Evolutionary conservation across 1,139 yeast species (phyloP).

Genomic region (Suhomyces bokatorum): DNA sequence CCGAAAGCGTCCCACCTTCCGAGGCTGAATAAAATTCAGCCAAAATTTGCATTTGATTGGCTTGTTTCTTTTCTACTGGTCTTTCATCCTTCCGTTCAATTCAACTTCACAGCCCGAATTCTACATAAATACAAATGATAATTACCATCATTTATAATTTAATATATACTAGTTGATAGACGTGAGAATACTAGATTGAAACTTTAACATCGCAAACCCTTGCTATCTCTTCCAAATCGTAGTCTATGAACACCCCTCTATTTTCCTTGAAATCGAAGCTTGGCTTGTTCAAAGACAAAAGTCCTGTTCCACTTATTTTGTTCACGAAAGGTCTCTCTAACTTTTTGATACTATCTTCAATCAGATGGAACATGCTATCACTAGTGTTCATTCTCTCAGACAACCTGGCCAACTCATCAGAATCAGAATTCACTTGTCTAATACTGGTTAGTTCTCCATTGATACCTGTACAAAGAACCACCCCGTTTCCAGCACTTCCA

Average conservation of each 20-base stretch:
- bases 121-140: background rate
- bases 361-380: slow-evolving; percentile 6
- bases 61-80: background rate
- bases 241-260: slow-evolving; percentile 32
- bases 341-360: slow-evolving; percentile 20
- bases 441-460: slow-evolving; percentile 49
- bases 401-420: slow-evolving; percentile 17
- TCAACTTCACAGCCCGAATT: background rate
- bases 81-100: background rate
- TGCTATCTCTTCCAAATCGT: slow-evolving; percentile 36
- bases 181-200: background rate
- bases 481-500: background rate
- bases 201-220: slow-evolving; percentile 1
- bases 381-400: slow-evolving; percentile 9
- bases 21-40: background rate
- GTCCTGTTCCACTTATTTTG: slow-evolving; percentile 45
- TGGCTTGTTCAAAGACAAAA: slow-evolving; percentile 39
- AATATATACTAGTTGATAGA: slow-evolving; percentile 1
- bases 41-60: background rate
- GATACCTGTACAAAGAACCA: slow-evolving; percentile 44
- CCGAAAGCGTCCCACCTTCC: slow-evolving; percentile 1
- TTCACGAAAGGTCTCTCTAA: slow-evolving; percentile 38
- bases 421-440: slow-evolving; percentile 18
- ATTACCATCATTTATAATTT: background rate
- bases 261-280: slow-evolving; percentile 35